Percentiles rank a stretch among this genome's conserved stretches.
Evolutionary conservation across 352 stramenopile genomes (phyloP).

Genomic region (Phytopythium kandeliae): DNA sequence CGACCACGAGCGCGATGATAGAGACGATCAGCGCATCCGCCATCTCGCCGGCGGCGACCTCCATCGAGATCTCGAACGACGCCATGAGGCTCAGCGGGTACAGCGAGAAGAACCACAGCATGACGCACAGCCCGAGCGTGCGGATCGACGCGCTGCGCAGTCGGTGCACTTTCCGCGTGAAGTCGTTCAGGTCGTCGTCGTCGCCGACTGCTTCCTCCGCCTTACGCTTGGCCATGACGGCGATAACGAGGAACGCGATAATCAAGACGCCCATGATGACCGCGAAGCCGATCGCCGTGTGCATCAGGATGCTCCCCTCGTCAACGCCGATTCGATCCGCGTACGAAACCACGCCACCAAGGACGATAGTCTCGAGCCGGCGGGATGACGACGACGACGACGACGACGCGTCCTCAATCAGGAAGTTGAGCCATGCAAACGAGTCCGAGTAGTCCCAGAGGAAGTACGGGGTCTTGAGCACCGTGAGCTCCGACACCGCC

Average conservation of each 20-base stretch:
- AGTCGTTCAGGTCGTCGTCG: constrained; percentile 23
- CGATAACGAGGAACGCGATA: constrained; percentile 39
- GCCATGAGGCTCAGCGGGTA: constrained; percentile 58
- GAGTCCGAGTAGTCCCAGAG: constrained; percentile 65
- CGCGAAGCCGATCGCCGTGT: constrained; percentile 32
- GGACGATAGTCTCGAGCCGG: constrained; percentile 50
- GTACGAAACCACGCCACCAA: constrained; percentile 53
- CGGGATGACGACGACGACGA: constrained; percentile 17
- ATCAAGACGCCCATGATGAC: constrained; percentile 27
- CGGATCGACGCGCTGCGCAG: constrained; percentile 57
- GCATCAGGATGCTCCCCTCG: constrained; percentile 35
- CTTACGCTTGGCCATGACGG: constrained; percentile 44
- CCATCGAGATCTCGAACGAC: constrained; percentile 69
- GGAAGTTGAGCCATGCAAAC: constrained; percentile 67
- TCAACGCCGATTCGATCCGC: constrained; percentile 44
- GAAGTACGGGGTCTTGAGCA: constrained; percentile 62
- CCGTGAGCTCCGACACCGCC: constrained; percentile 47
- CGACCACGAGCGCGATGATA: constrained; percentile 33
- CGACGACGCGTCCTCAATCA: constrained; percentile 22
- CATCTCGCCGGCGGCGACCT: constrained; percentile 27
- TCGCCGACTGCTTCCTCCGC: constrained; percentile 40
- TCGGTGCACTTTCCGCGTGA: constrained; percentile 34
- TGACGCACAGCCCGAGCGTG: constrained; percentile 46
- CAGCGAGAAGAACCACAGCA: constrained; percentile 59
- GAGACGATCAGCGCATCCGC: constrained; percentile 28